Percentiles rank a stretch among this genome's conserved stretches.
These are phyloP conservation scores for Rhizoclosmatium sp. DNA, from an alignment of 192 early-diverging fungal genomes.

Conservation along the genomic window DNA sequence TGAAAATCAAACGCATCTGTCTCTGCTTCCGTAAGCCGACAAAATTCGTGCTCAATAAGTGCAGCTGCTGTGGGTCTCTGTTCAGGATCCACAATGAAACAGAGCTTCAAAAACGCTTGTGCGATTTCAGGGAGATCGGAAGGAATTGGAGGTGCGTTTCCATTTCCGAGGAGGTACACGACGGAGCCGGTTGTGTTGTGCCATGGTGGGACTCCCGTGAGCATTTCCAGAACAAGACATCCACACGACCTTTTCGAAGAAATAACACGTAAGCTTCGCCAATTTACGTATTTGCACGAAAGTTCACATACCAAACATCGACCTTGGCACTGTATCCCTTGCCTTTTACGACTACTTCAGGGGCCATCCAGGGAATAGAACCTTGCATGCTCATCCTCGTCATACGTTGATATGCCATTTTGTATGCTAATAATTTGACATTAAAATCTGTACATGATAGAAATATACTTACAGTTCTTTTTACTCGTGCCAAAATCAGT, in stretches of 20 bases:
- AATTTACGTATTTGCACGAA: background rate
- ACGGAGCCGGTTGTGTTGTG: constrained; percentile 60
- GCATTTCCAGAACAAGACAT: constrained; percentile 95
- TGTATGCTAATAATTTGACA: constrained; percentile 28
- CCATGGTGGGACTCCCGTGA: constrained; percentile 91
- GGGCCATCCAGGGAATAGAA: constrained; percentile 95
- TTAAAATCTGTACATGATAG: background rate
- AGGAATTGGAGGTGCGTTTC: constrained; percentile 84
- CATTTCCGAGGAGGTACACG: constrained; percentile 79
- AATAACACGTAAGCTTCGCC: background rate
- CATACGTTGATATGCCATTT: constrained; percentile 57
- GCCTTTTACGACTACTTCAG: constrained; percentile 80
- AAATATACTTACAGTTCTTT: constrained; percentile 60
- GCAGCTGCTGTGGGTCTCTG: constrained; percentile 79
- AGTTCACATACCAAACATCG: constrained; percentile 80
- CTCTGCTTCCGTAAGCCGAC: constrained; percentile 23
- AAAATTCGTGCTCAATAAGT: constrained; percentile 74
- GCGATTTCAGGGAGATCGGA: constrained; percentile 56
- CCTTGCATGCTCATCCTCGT: constrained; percentile 87
- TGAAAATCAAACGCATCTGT: constrained; percentile 49
- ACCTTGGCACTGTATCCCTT: constrained; percentile 89
- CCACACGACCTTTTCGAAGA: constrained; percentile 68
- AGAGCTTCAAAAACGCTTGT: constrained; percentile 74
- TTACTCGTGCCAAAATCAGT: constrained; percentile 97
- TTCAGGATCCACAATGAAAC: constrained; percentile 82